phyloP scores from a whole-genome alignment of 192 early-diverging fungal species.

The Radiomyces spectabilis region DNA sequence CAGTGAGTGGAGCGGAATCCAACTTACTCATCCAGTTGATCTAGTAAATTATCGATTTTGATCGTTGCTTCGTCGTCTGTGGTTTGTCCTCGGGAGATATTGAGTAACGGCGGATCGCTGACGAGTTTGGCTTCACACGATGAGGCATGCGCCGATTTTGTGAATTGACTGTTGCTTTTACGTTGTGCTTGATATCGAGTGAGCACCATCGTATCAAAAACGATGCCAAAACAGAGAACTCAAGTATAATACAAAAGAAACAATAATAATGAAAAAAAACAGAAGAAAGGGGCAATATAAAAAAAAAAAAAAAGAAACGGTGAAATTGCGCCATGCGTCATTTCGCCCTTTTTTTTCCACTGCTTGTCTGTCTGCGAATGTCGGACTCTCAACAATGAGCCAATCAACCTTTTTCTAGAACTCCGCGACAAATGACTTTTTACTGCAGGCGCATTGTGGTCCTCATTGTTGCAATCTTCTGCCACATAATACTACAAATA shows the following conservation, averaged over 20 bases:
- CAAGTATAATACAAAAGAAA: not conserved
- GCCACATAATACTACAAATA: too few relatives aligned
- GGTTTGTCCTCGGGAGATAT: conserved; percentile 1
- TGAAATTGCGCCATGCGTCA: too few relatives aligned
- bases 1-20: not conserved
- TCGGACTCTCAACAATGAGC: too few relatives aligned
- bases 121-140: not conserved
- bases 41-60: conserved; percentile 20
- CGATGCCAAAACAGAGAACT: not conserved
- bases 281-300: not conserved
- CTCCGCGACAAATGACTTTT: too few relatives aligned
- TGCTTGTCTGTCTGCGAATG: too few relatives aligned
- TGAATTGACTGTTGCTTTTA: not conserved
- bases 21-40: conserved; percentile 31
- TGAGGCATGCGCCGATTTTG: too few relatives aligned
- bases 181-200: conserved; percentile 13
- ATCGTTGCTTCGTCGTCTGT: not conserved
- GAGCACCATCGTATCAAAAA: conserved; percentile 4
- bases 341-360: too few relatives aligned
- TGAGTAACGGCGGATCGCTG: conserved; percentile 15
- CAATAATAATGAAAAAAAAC: not conserved
- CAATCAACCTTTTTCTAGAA: too few relatives aligned
- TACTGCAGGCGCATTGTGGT: too few relatives aligned
- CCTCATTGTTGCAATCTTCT: too few relatives aligned
- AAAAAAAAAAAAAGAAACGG: not conserved